Evolutionary conservation across 345 rosid species (phyloP).

Genomic region (Angophora floribunda): DNA sequence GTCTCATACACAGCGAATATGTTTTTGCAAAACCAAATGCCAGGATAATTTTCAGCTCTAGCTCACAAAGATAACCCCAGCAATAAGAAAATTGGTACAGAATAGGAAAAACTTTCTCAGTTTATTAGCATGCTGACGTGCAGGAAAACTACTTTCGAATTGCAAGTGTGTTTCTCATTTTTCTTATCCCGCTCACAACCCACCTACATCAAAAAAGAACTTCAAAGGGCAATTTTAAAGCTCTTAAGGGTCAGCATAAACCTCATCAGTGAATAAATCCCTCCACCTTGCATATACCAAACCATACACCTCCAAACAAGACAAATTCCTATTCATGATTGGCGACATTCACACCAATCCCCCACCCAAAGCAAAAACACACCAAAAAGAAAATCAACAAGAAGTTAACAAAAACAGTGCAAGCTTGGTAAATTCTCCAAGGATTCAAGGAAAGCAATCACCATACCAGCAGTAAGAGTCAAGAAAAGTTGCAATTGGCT

Average conservation of each 20-base stretch:
- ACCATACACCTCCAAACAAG: neutral
- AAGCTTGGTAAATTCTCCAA: neutral
- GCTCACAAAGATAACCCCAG: neutral
- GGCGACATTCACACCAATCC: neutral
- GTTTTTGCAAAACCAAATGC: neutral
- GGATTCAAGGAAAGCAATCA: neutral
- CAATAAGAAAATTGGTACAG: neutral
- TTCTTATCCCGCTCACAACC: neutral
- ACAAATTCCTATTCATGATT: neutral
- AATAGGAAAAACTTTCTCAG: neutral
- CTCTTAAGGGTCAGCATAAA: neutral
- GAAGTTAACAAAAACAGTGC: neutral
- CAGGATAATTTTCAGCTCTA: neutral
- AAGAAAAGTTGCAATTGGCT: neutral
- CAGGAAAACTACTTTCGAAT: neutral
- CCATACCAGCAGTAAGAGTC: neutral
- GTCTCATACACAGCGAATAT: neutral
- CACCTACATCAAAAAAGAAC: neutral
- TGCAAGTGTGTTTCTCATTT: neutral
- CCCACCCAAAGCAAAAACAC: neutral
- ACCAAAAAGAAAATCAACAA: neutral
- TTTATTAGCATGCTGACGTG: neutral
- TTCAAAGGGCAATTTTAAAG: neutral
- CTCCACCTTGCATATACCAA: neutral
- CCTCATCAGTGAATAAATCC: neutral